These are phyloP conservation scores for Cordyceps fumosorosea DNA, from an alignment of 2,329 filamentous ascomycete genomes.

Conservation along the genomic window DNA sequence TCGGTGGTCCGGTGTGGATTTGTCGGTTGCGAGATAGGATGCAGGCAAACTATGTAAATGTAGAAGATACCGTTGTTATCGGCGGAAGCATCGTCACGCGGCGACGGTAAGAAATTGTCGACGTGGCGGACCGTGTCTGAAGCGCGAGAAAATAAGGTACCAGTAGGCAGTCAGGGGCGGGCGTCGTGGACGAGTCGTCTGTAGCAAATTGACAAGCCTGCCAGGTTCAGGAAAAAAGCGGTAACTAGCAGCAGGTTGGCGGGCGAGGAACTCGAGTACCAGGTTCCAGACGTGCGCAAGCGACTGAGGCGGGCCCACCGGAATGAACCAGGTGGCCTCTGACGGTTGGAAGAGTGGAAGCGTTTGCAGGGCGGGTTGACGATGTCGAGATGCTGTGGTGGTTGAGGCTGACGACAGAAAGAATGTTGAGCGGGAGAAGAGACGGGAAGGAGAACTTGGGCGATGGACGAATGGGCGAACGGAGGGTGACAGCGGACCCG, in stretches of 20 bases:
- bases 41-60: background rate
- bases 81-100: background rate
- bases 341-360: background rate
- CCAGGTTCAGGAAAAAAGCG: background rate
- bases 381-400: background rate
- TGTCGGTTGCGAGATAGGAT: background rate
- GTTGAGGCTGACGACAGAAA: background rate
- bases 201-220: conserved; percentile 7
- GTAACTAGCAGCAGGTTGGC: background rate
- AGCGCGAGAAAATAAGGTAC: background rate
- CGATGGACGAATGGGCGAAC: background rate
- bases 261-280: background rate
- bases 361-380: background rate
- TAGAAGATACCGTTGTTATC: background rate
- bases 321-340: conserved; percentile 1
- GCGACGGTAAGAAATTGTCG: too few species aligned
- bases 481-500: background rate
- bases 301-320: conserved; percentile 7
- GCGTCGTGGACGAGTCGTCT: conserved; percentile 5
- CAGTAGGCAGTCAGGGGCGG: background rate
- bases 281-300: conserved; percentile 3
- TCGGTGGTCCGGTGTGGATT: background rate
- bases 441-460: background rate
- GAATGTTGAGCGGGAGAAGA: conserved; percentile 3
- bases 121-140: background rate